These are phyloP conservation scores for Quillaja saponaria DNA, from an alignment of 306 rosid species.

Conservation along the genomic window DNA sequence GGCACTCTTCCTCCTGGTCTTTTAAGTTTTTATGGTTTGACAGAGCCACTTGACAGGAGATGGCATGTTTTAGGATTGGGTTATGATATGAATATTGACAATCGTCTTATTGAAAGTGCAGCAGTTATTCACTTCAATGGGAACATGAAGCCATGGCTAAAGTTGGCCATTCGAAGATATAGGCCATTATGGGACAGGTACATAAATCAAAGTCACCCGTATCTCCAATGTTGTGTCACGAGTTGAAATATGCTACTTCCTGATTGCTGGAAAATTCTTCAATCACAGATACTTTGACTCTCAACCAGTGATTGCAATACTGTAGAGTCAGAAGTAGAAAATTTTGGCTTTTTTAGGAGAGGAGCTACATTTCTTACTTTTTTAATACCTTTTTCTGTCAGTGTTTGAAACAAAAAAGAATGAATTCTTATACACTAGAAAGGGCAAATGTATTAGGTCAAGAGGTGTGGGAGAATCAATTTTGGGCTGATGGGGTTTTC, in stretches of 20 bases:
- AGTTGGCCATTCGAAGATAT: conserved; percentile 83
- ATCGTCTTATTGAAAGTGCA: conserved; percentile 86
- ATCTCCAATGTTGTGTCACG: conserved; percentile 73
- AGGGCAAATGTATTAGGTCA: conserved; percentile 52
- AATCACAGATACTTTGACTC: conserved; percentile 41
- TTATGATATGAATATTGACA: conserved; percentile 82
- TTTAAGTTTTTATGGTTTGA: conserved; percentile 82
- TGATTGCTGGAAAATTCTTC: conserved; percentile 43
- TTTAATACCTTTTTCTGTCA: conserved; percentile 42
- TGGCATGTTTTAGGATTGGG: conserved; percentile 99
- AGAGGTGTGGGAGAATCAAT: conserved; percentile 54
- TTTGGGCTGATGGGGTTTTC: conserved; percentile 63
- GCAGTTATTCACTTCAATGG: conserved; percentile 93
- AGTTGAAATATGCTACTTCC: conserved; percentile 72
- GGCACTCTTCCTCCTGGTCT: conserved; percentile 98
- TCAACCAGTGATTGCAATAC: conserved; percentile 45
- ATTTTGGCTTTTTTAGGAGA: conserved; percentile 62
- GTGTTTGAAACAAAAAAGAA: conserved; percentile 49
- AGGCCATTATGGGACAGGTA: conserved; percentile 88
- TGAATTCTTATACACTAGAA: conserved; percentile 61
- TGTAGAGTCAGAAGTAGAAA: conserved; percentile 73
- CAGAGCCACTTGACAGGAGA: conserved; percentile 99
- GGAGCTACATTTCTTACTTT: conserved; percentile 21
- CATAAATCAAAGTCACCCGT: conserved; percentile 77
- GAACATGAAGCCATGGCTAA: conserved; percentile 98